phyloP scores from a whole-genome alignment of 176 grass and related monocot species.

The Panicum miliaceum region DNA sequence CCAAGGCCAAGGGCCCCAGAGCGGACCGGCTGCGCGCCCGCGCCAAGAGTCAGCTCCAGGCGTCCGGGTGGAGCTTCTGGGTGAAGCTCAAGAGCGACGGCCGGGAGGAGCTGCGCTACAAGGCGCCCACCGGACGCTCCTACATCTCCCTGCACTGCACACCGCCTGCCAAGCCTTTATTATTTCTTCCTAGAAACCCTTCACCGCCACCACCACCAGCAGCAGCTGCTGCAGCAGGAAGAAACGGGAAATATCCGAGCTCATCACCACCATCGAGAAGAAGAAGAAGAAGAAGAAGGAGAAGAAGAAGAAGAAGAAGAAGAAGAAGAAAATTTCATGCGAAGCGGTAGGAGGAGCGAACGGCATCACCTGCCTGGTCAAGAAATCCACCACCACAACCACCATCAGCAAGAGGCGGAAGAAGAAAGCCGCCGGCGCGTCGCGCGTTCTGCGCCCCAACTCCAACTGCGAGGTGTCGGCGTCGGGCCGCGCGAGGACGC shows the following conservation, averaged over 20 bases:
- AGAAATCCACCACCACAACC: constrained; percentile 10
- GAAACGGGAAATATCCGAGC: constrained; percentile 1
- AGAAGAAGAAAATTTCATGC: not conserved
- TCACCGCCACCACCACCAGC: not conserved
- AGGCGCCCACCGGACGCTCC: constrained; percentile 47
- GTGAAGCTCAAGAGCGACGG: constrained; percentile 17
- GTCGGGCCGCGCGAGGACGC: constrained; percentile 41
- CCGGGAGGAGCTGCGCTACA: constrained; percentile 44
- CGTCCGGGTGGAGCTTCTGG: constrained; percentile 37
- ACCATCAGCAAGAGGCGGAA: not conserved
- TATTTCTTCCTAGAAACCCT: too few relatives aligned
- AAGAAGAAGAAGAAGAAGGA: too few relatives aligned
- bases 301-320: not conserved
- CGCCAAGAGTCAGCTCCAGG: constrained; percentile 44
- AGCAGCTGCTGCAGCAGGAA: not conserved
- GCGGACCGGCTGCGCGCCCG: constrained; percentile 27
- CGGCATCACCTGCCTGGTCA: not conserved
- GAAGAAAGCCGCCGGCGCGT: not conserved
- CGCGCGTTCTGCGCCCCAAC: constrained; percentile 24
- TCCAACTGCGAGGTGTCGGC: not conserved
- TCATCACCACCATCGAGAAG: not conserved
- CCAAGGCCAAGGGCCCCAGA: not conserved
- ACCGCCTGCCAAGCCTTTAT: constrained; percentile 52
- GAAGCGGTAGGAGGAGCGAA: not conserved
- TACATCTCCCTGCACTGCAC: constrained; percentile 66